Evolutionary conservation across 164 flowering plant species (phyloP).

Genomic region (Amborella trichopoda): DNA sequence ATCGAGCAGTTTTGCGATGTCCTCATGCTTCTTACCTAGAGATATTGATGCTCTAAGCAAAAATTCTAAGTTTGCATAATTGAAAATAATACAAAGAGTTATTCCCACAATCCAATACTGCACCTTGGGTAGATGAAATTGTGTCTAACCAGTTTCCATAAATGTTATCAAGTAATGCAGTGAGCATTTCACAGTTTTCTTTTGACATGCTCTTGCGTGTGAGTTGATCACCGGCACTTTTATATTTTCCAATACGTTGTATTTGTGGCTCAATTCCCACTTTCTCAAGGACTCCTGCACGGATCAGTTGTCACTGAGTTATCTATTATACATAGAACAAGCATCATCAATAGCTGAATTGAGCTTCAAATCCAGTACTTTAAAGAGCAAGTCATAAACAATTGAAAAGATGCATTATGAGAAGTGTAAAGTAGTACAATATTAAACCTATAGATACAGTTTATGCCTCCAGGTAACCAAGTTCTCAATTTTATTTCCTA

Average conservation of each 20-base stretch:
- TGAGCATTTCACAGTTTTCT: conserved; percentile 89
- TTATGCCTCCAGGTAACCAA: too few relatives aligned
- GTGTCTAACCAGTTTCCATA: conserved; percentile 77
- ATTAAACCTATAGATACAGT: too few relatives aligned
- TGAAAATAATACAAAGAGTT: too few relatives aligned
- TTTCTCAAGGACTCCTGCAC: conserved; percentile 77
- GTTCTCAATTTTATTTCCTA: too few relatives aligned
- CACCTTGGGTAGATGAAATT: conserved; percentile 56
- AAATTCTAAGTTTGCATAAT: too few relatives aligned
- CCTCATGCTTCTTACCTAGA: conserved; percentile 72
- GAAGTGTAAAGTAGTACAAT: too few relatives aligned
- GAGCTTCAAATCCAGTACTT: too few relatives aligned
- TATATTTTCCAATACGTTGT: conserved; percentile 83
- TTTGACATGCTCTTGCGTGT: conserved; percentile 66
- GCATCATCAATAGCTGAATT: too few relatives aligned
- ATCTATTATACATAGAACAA: neutral
- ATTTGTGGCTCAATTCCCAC: conserved; percentile 85
- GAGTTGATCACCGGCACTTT: conserved; percentile 96
- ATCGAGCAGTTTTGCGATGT: conserved; percentile 60
- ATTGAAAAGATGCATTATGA: too few relatives aligned
- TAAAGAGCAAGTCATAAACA: too few relatives aligned
- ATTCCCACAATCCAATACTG: too few relatives aligned
- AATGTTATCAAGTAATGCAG: conserved; percentile 76
- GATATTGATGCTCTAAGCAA: too few relatives aligned
- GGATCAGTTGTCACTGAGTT: neutral